These are phyloP conservation scores for Podila verticillata DNA, from an alignment of 192 early-diverging fungal species.

Conservation along the genomic window DNA sequence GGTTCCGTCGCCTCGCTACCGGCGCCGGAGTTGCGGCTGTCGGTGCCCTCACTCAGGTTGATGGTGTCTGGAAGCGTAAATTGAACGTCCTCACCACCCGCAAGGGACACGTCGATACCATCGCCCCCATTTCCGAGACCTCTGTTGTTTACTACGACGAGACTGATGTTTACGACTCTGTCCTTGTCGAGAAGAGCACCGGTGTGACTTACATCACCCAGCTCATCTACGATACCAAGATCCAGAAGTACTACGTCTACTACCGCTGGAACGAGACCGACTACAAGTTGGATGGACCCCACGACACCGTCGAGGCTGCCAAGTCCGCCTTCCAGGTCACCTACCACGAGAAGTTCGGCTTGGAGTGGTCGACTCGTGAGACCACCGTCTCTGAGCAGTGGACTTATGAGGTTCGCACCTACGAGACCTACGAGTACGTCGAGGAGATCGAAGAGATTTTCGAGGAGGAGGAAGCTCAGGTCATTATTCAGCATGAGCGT, in stretches of 20 bases:
- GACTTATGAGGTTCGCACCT: neutral
- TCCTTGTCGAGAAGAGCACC: constrained; percentile 7
- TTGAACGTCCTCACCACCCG: constrained; percentile 31
- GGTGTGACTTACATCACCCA: constrained; percentile 12
- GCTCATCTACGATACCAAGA: neutral
- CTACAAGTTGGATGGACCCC: constrained; percentile 8
- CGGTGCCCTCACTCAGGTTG: constrained; percentile 15
- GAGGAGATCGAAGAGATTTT: constrained; percentile 39
- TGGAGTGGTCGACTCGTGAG: no score
- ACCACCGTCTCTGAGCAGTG: no score
- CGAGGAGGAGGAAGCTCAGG: neutral
- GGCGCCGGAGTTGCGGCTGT: neutral
- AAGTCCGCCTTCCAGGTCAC: no score
- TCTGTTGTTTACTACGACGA: constrained; percentile 23
- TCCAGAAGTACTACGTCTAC: no score
- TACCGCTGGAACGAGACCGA: constrained; percentile 8
- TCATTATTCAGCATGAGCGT: no score
- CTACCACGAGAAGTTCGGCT: no score
- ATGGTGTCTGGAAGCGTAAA: constrained; percentile 38
- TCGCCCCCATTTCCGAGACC: constrained; percentile 17
- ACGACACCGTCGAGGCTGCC: constrained; percentile 1
- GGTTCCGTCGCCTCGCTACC: neutral
- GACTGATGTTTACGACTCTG: constrained; percentile 5
- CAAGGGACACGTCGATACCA: constrained; percentile 26
- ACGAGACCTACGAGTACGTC: constrained; percentile 20